Conservation (phyloP, 176 grass and related monocot genomes). For the Aegilops speltoides region DNA sequence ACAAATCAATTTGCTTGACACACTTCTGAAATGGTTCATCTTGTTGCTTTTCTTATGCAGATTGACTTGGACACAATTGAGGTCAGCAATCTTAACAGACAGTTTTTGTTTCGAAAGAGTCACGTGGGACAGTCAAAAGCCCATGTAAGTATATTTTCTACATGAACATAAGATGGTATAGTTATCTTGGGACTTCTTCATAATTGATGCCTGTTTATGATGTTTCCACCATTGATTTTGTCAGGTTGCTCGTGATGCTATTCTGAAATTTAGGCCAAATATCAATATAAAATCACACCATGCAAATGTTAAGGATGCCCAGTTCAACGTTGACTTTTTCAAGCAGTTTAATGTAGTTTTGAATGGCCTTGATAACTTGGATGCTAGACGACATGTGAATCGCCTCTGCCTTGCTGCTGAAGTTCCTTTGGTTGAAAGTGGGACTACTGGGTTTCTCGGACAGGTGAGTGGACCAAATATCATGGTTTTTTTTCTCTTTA, state of each 20-base stretch:
- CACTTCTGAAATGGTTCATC: not conserved
- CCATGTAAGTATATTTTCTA: conserved; percentile 53
- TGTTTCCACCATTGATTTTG: conserved; percentile 14
- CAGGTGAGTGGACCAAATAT: conserved; percentile 54
- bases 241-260: conserved; percentile 88
- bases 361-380: conserved; percentile 98
- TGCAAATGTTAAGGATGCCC: conserved; percentile 89
- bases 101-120: conserved; percentile 96
- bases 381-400: conserved; percentile 97
- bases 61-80: conserved; percentile 99
- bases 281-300: conserved; percentile 86
- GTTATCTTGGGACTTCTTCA: not conserved
- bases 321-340: conserved; percentile 89
- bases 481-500: not conserved
- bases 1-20: not conserved
- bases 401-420: conserved; percentile 97
- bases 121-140: conserved; percentile 98
- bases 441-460: conserved; percentile 94
- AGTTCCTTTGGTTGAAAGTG: conserved; percentile 97
- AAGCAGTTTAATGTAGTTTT: conserved; percentile 96
- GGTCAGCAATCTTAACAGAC: conserved; percentile 96
- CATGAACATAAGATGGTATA: conserved; percentile 5
- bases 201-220: not conserved
- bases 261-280: conserved; percentile 81
- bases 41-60: conserved; percentile 39